Conservation (phyloP, 2,329 filamentous ascomycete genomes). For the Neurospora crassa region DNA sequence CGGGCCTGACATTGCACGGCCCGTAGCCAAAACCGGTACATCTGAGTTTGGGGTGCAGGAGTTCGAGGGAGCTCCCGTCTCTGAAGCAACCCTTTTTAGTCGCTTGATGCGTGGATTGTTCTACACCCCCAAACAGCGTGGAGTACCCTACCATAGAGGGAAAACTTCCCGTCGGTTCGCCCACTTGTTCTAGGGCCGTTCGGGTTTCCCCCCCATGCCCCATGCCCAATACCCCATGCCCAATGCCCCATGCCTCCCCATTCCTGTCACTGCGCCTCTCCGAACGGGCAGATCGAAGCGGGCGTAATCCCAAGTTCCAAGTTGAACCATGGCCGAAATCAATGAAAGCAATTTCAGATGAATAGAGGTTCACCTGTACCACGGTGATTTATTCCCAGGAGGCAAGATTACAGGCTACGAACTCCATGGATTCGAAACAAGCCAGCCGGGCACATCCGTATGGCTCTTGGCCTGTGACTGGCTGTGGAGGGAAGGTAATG, state of each 20-base stretch:
- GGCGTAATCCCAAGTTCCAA: not conserved
- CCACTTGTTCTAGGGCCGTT: not conserved
- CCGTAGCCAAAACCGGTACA: not conserved
- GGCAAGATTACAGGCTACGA: not conserved
- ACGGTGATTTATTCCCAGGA: not conserved
- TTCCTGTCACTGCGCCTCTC: not conserved
- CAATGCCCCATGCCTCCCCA: not conserved
- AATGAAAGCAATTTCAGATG: not conserved
- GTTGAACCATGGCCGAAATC: not conserved
- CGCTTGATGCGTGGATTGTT: too few relatives aligned
- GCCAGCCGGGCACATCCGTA: not conserved
- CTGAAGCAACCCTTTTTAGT: too few relatives aligned
- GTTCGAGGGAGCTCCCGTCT: not conserved
- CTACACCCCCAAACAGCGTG: too few relatives aligned
- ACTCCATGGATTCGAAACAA: constrained; percentile 10
- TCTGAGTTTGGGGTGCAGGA: constrained; percentile 4
- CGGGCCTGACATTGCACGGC: not conserved
- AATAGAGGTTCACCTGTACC: not conserved
- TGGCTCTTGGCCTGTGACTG: not conserved
- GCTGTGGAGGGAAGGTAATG: not conserved
- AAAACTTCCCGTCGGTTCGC: not conserved
- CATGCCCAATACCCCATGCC: not conserved
- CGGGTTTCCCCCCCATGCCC: not conserved
- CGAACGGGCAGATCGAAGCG: not conserved
- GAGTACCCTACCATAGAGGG: too few relatives aligned